Evolutionary conservation across 768 basidiomycete species (phyloP), one percentile per base, ranked within the genome.

Genomic region (Tricholoma matsutake): DNA sequence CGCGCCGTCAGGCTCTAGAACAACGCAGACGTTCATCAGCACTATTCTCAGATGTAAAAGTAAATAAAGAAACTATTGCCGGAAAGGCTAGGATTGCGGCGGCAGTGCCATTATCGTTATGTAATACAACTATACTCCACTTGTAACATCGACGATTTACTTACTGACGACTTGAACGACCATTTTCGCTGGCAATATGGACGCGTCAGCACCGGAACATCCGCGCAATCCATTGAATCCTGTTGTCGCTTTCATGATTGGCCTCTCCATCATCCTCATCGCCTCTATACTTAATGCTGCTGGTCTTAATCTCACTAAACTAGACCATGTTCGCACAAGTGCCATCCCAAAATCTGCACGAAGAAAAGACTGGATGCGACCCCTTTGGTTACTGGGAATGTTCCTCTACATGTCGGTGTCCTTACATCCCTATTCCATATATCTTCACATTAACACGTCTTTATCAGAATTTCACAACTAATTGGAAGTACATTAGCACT

Each of bases 261-360:
- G 96, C 13, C 84, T 97, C 49, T 72, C 88, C 47, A 96, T 98
- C 65, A 86, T 97, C 53, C 77, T 93, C 2, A 77, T 91, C 6
- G 90, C 94, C 0, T 92, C 90, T 16, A 82, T 93, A n/a, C 81
- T 94, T 65, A 94, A 93, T 67, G 92, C 93, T 34, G 92, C 89
- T 0, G 96, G 96, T n/a, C 81, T 98, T 43, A 98, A 97, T 70
- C 78, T 98, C 61, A 95, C 94, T 37, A 98, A 98, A 74, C 76
- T 96, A 43, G 96, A 97, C 76, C 94, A 96, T 83, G 87, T 89
- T 58, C 65, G 87, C 78, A 92, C 89, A 25, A 89, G 81, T 64
- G 78, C 81, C 25, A 77, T 96, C 54, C 96, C 96, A 14, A 92
- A 90, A 72, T 74, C 86, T 39, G 83, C 87, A 10, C 81, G 94